phyloP scores from a whole-genome alignment of 805 yeast species.

The Candida maesae region DNA sequence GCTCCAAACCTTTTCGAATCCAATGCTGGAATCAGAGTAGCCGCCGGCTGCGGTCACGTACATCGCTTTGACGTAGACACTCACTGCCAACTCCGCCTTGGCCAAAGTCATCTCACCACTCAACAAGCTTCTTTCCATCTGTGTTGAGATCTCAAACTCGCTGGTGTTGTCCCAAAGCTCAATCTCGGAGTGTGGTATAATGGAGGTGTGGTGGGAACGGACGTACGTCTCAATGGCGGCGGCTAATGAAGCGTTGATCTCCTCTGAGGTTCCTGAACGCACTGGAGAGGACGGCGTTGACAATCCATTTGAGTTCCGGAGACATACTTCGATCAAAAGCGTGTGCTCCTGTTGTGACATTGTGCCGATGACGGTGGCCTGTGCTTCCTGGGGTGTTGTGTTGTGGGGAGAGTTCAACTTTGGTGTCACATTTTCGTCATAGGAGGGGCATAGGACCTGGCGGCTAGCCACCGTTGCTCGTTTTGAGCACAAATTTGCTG shows the following conservation, averaged over 20 bases:
- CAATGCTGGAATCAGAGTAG: neutral
- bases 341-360: neutral
- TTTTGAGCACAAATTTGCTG: too few species aligned
- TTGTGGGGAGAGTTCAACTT: too few species aligned
- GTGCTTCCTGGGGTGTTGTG: too few species aligned
- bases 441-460: too few species aligned
- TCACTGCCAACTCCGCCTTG: constrained; percentile 17
- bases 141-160: constrained; percentile 6
- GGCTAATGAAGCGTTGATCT: neutral
- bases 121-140: constrained; percentile 7
- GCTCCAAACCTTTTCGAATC: neutral
- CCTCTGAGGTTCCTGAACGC: neutral
- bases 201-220: constrained; percentile 2
- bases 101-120: constrained; percentile 6
- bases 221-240: constrained; percentile 2
- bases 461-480: too few species aligned
- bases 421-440: too few species aligned
- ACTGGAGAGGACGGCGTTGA: neutral
- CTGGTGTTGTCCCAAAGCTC: constrained; percentile 3
- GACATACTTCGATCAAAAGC: neutral
- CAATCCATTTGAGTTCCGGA: neutral
- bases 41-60: constrained; percentile 7
- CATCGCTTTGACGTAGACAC: constrained; percentile 9
- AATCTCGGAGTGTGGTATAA: constrained; percentile 1
- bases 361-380: neutral